These are phyloP conservation scores for Dactylellina parvicollis DNA, from an alignment of 2,329 filamentous ascomycete species.

Conservation along the genomic window DNA sequence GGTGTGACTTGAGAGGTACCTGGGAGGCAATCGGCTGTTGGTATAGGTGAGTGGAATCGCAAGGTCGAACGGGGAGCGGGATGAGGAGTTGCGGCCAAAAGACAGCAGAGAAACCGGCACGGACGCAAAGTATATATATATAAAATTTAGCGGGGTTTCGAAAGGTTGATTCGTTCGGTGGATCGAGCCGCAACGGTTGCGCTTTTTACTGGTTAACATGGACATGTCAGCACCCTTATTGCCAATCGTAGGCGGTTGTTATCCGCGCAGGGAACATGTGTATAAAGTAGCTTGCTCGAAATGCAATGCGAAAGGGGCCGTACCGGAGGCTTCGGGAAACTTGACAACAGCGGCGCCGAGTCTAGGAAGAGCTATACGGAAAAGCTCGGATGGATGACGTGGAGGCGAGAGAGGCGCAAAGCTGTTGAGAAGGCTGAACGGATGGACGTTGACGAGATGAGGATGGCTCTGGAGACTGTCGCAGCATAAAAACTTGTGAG, in stretches of 20 bases:
- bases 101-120: not conserved
- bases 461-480: conserved; percentile 21
- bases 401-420: conserved; percentile 8
- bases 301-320: not conserved
- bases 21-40: not conserved
- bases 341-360: not conserved
- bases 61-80: conserved; percentile 5
- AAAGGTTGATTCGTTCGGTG: conserved; percentile 34
- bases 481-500: conserved; percentile 40
- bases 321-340: not conserved
- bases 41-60: conserved; percentile 16
- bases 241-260: conserved; percentile 47
- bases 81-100: not conserved
- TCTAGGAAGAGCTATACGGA: no score
- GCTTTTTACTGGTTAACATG: conserved; percentile 49
- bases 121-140: no score
- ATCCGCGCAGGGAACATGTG: conserved; percentile 47
- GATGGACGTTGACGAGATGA: conserved; percentile 21
- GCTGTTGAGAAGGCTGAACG: conserved; percentile 2
- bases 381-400: conserved; percentile 11
- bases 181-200: conserved; percentile 44
- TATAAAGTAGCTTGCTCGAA: conserved; percentile 5
- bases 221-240: conserved; percentile 53
- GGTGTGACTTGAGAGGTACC: conserved; percentile 6
- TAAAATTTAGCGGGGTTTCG: conserved; percentile 49